Base-by-base conservation (phyloP, 192 early-diverging fungal genomes). In the Umbelopsis vinacea region DNA sequence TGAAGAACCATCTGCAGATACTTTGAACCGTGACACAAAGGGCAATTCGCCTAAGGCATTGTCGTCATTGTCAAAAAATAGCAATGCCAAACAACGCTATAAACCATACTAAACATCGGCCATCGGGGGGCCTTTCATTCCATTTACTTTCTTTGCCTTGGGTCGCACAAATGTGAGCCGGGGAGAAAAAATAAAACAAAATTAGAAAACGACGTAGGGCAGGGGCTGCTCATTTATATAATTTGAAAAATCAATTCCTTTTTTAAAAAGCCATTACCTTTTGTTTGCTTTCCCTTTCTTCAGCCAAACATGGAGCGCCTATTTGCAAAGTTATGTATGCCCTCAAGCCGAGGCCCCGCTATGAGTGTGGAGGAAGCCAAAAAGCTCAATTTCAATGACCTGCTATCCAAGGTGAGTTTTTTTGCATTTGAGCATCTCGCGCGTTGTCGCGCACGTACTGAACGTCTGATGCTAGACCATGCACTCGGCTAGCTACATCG, bases 341-440 rank as follows among this genome's bases (percentile, higher is more conserved):
- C 57, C 17, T 29, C 33, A 11, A 63, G 57, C 19, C 26, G 26
- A 37, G 57, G 29, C 3, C 57, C 57, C 4, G 4, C 33, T 12
- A 1, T 63, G 4, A 19, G 7, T 35, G 26, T 63, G 8, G 57
- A 63, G 11, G 33, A 63, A 5, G 57, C 57, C 33, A 63, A 63
- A 33, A 63, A 63, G 57, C 57, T 63, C 14, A 63, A 63, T 17
- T 63, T 63, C 29, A 37, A 63, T 14, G 57, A 63, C 57, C 15
- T 63, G 12, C 37, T 63, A 17, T 14, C 33, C 57, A 14, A 63
- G 57, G 57, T 63, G 26, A 57, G 26, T 23, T 21, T 23, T 52
- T 21, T 52, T 21, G 14, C 52, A 11, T 43, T 1, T 40, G 54
- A 15, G 23, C n/a, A n/a, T n/a, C 54, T 29, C 26, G 54, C 24